These are phyloP conservation scores for Pseudogymnoascus sp. DNA, from an alignment of 2,329 filamentous ascomycete genomes.

Conservation along the genomic window DNA sequence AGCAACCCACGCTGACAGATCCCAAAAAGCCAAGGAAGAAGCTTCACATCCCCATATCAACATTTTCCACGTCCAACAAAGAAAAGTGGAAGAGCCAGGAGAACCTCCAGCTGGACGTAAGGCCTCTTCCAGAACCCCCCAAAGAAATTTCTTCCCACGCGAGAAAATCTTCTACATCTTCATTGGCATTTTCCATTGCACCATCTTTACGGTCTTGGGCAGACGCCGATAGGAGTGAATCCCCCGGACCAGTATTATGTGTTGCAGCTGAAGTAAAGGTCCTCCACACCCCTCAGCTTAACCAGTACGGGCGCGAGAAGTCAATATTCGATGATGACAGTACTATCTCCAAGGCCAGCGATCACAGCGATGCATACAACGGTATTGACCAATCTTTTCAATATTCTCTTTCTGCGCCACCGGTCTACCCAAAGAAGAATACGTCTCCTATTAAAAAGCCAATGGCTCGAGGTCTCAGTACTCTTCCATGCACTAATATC, in stretches of 20 bases:
- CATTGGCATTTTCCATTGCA: neutral
- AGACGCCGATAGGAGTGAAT: constrained; percentile 9
- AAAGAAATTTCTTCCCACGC: neutral
- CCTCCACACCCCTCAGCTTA: neutral
- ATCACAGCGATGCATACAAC: neutral
- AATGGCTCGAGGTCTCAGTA: neutral
- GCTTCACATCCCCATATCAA: constrained; percentile 3
- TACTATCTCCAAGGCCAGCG: neutral
- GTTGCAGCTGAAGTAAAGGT: constrained; percentile 13
- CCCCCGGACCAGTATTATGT: constrained; percentile 17
- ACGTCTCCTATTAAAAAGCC: neutral
- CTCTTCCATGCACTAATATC: neutral
- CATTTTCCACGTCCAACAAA: constrained; percentile 3
- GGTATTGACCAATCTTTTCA: constrained; percentile 1
- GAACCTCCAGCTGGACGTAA: constrained; percentile 15
- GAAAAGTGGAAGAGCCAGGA: neutral
- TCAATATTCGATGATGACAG: neutral
- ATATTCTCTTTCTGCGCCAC: neutral
- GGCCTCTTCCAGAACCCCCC: constrained; percentile 12
- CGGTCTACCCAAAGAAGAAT: neutral
- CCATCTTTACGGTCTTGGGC: constrained; percentile 5
- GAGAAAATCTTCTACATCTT: neutral
- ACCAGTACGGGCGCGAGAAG: neutral
- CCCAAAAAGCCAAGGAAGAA: constrained; percentile 10
- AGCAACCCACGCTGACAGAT: neutral